These are phyloP conservation scores for Pichia sporocuriosa DNA, from an alignment of 805 yeast genomes.

Conservation along the genomic window DNA sequence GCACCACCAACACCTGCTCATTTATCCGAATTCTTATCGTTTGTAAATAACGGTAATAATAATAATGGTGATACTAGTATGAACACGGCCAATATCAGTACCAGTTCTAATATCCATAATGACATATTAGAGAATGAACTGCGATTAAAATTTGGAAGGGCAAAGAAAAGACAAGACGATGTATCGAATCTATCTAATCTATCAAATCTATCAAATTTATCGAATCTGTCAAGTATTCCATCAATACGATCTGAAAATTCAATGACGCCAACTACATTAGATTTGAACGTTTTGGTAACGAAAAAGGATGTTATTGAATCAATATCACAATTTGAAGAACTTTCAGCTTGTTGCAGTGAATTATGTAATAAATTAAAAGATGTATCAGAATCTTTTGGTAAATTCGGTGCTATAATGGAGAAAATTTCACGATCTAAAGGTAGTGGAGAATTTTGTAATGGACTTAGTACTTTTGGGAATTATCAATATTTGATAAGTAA, in stretches of 20 bases:
- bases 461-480: constrained; percentile 67
- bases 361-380: constrained; percentile 64
- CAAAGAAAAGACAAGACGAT: too few relatives aligned
- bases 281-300: constrained; percentile 54
- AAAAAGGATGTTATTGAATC: constrained; percentile 51
- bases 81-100: not conserved
- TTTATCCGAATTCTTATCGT: constrained; percentile 52
- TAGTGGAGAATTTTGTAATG: constrained; percentile 52
- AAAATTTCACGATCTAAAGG: constrained; percentile 47
- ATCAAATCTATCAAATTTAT: not conserved
- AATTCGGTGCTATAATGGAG: constrained; percentile 5
- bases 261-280: constrained; percentile 46
- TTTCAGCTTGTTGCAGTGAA: constrained; percentile 55
- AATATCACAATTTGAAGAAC: constrained; percentile 39
- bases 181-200: not conserved
- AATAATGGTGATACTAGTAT: not conserved
- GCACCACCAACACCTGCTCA: constrained; percentile 40
- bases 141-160: not conserved
- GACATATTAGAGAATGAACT: not conserved
- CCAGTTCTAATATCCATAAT: not conserved
- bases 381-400: constrained; percentile 32
- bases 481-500: constrained; percentile 69
- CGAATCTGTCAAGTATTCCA: constrained; percentile 1
- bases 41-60: constrained; percentile 32
- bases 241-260: constrained; percentile 35